Conservation (phyloP, 257 asterid species). For the Salvia splendens region DNA sequence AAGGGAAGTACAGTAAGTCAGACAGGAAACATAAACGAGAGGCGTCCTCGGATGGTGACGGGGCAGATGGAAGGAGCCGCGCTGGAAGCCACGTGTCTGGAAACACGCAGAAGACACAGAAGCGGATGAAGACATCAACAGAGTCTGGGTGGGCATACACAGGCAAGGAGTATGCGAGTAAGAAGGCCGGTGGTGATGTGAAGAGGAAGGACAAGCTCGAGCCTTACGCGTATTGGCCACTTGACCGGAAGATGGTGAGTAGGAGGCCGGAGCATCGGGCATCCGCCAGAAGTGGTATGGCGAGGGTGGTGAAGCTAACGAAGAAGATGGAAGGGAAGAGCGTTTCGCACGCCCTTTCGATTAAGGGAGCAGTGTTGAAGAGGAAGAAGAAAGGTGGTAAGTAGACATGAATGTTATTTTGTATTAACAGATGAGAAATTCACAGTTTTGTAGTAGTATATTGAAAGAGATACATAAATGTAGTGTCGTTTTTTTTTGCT, state of each 20-base stretch:
- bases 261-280: conserved; percentile 86
- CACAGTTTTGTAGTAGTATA: conserved; percentile 17
- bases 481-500: not conserved
- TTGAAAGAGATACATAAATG: not conserved
- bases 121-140: conserved; percentile 60
- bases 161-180: conserved; percentile 85
- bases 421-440: not conserved
- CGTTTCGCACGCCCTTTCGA: conserved; percentile 63
- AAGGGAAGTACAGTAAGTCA: conserved; percentile 43
- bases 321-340: conserved; percentile 89
- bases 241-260: conserved; percentile 95
- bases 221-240: conserved; percentile 99
- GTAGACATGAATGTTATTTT: conserved; percentile 21
- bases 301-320: conserved; percentile 73
- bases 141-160: conserved; percentile 90
- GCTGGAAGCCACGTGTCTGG: conserved; percentile 51
- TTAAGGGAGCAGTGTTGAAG: conserved; percentile 42
- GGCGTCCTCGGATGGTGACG: conserved; percentile 35
- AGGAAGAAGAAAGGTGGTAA: conserved; percentile 41
- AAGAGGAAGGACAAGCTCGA: conserved; percentile 88
- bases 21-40: conserved; percentile 51
- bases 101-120: conserved; percentile 52
- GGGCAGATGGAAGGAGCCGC: conserved; percentile 53
- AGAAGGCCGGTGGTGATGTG: conserved; percentile 88
- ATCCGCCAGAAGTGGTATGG: conserved; percentile 88